Percentiles rank a stretch among this genome's conserved stretches.
phyloP scores from a whole-genome alignment of 176 grass and related monocot genomes.

The Hsuehochloa calcarea region DNA sequence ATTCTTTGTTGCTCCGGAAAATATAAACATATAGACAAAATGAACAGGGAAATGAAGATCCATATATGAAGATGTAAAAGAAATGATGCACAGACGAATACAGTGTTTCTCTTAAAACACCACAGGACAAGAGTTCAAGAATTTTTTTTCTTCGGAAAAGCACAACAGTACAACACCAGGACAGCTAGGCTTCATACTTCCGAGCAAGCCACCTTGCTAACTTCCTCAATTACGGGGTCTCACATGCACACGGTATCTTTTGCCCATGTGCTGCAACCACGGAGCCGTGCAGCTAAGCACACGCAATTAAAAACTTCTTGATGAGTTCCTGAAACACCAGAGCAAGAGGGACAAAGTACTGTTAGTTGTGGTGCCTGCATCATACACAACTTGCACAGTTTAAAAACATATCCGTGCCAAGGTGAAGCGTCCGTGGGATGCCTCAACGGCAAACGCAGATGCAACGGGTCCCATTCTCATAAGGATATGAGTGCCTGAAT shows the following conservation, averaged over 20 bases:
- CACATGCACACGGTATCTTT: constrained; percentile 37
- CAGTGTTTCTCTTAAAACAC: neutral
- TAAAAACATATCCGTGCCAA: constrained; percentile 17
- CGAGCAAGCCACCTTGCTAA: constrained; percentile 27
- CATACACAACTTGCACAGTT: constrained; percentile 12
- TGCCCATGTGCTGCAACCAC: constrained; percentile 37
- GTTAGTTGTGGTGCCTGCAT: constrained; percentile 36
- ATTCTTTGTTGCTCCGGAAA: neutral
- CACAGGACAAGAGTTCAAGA: neutral
- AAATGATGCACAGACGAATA: neutral
- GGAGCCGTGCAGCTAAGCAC: constrained; percentile 50
- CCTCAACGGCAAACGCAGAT: constrained; percentile 14
- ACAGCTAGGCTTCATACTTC: constrained; percentile 17
- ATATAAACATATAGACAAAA: neutral
- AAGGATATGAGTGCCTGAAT: neutral
- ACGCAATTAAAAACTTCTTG: constrained; percentile 64
- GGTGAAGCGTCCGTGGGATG: constrained; percentile 6
- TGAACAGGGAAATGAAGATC: neutral
- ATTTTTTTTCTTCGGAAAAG: neutral
- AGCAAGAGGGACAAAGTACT: constrained; percentile 28
- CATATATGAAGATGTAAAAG: neutral
- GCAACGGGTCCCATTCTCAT: neutral
- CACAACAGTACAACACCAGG: neutral
- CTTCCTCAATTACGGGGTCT: constrained; percentile 39
- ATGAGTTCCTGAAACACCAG: constrained; percentile 64